phyloP scores from a whole-genome alignment of 2,329 filamentous ascomycete species.

The Didymella exigua region DNA sequence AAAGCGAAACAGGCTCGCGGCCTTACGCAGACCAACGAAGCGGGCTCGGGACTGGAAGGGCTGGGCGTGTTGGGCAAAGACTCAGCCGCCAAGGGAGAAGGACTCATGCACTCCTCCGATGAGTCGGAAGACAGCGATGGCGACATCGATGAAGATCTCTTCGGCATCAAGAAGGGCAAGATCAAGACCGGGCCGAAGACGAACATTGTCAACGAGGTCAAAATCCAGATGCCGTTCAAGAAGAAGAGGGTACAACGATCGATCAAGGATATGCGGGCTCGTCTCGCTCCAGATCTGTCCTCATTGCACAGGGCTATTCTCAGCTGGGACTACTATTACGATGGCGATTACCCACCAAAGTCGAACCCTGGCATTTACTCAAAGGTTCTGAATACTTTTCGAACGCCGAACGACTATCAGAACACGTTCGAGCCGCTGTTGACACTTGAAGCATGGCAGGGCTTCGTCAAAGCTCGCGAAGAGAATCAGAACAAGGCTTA shows the following conservation, averaged over 20 bases:
- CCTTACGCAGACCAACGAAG: slow-evolving; percentile 67
- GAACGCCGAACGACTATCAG: slow-evolving; percentile 79
- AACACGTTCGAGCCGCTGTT: slow-evolving; percentile 88
- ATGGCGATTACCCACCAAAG: slow-evolving; percentile 81
- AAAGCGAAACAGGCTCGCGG: slow-evolving; percentile 65
- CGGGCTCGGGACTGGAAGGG: slow-evolving; percentile 77
- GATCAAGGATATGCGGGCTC: slow-evolving; percentile 90
- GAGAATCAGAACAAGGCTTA: slow-evolving; percentile 82
- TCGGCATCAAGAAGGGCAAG: slow-evolving; percentile 61
- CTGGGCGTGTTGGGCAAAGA: slow-evolving; percentile 79
- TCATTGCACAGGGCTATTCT: slow-evolving; percentile 84
- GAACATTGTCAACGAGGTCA: slow-evolving; percentile 47
- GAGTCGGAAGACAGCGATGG: slow-evolving; percentile 63
- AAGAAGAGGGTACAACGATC: slow-evolving; percentile 82
- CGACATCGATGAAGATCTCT: slow-evolving; percentile 70
- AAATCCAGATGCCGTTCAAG: slow-evolving; percentile 72
- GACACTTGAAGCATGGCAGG: slow-evolving; percentile 93
- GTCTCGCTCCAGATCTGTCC: slow-evolving; percentile 86
- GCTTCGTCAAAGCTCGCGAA: slow-evolving; percentile 87
- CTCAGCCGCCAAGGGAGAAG: slow-evolving; percentile 73
- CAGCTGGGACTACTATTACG: slow-evolving; percentile 93
- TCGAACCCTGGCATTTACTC: slow-evolving; percentile 72
- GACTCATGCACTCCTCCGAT: slow-evolving; percentile 88
- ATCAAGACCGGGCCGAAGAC: slow-evolving; percentile 46
- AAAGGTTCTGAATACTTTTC: slow-evolving; percentile 77